These are phyloP conservation scores for Prinsepia uniflora DNA, from an alignment of 306 rosid genomes.

Conservation along the genomic window DNA sequence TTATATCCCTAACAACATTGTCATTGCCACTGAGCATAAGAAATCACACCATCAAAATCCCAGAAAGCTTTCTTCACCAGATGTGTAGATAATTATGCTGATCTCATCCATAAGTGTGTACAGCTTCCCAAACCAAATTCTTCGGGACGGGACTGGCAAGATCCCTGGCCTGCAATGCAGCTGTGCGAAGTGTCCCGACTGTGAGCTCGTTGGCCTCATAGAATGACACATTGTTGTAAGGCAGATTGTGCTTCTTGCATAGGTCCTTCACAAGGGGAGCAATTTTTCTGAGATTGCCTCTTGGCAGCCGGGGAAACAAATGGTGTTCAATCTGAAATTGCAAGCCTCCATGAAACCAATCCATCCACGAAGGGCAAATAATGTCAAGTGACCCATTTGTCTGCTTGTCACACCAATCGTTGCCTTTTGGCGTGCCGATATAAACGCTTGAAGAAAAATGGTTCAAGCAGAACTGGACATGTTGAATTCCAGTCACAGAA, in stretches of 20 bases:
- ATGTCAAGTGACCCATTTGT: constrained; percentile 52
- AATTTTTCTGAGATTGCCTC: constrained; percentile 46
- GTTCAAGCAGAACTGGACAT: constrained; percentile 71
- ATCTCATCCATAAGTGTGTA: constrained; percentile 56
- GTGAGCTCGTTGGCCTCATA: constrained; percentile 61
- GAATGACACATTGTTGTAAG: constrained; percentile 55
- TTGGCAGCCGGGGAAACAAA: constrained; percentile 54
- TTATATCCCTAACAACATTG: constrained; percentile 9
- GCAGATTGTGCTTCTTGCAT: constrained; percentile 60
- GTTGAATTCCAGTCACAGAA: constrained; percentile 58
- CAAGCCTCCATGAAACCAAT: constrained; percentile 85
- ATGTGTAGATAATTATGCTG: not conserved
- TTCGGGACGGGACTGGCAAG: constrained; percentile 43
- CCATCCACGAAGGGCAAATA: constrained; percentile 64
- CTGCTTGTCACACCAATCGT: constrained; percentile 69
- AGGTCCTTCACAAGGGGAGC: constrained; percentile 63
- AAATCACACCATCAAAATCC: constrained; percentile 34
- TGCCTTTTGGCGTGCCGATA: constrained; percentile 54
- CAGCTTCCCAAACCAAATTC: constrained; percentile 76
- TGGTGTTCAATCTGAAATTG: constrained; percentile 86
- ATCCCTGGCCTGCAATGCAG: constrained; percentile 74
- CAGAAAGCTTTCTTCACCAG: constrained; percentile 19
- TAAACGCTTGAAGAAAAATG: constrained; percentile 66
- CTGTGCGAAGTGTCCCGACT: constrained; percentile 38
- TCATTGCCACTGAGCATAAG: constrained; percentile 1